Evolutionary conservation across 139 green algal species (phyloP).

Genomic region (Tetraselmis chui): DNA sequence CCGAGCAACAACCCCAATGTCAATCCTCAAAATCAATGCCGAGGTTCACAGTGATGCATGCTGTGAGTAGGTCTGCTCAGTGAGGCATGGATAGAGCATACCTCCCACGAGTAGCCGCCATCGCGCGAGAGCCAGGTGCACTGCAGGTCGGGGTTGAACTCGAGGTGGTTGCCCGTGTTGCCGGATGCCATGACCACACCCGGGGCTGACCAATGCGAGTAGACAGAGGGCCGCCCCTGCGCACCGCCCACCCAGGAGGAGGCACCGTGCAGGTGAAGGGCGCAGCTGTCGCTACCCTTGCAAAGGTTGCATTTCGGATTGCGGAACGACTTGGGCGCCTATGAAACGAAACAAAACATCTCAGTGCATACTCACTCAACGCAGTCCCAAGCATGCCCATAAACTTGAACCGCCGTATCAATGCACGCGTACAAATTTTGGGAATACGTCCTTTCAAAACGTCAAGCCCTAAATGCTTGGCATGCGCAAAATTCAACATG

Average conservation of each 20-base stretch:
- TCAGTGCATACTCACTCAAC: too few relatives aligned
- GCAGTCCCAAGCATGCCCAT: too few relatives aligned
- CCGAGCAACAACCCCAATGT: too few relatives aligned
- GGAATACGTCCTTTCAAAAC: too few relatives aligned
- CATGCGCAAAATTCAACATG: background rate
- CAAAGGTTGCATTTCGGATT: background rate
- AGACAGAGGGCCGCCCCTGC: background rate
- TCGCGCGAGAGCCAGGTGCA: slow-evolving; percentile 3
- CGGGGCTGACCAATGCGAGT: slow-evolving; percentile 5
- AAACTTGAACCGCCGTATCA: too few relatives aligned
- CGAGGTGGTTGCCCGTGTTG: slow-evolving; percentile 3
- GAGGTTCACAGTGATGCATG: too few relatives aligned
- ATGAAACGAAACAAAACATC: too few relatives aligned
- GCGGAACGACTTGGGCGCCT: background rate
- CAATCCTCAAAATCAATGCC: background rate
- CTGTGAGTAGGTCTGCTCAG: background rate
- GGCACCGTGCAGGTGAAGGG: slow-evolving; percentile 9
- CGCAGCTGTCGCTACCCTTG: slow-evolving; percentile 6
- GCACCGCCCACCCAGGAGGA: background rate
- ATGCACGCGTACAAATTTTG: too few relatives aligned
- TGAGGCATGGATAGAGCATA: background rate
- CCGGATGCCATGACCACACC: slow-evolving; percentile 12
- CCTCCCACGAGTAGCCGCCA: slow-evolving; percentile 10
- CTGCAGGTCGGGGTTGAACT: slow-evolving; percentile 1
- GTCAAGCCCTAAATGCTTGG: too few relatives aligned